Base-by-base conservation (phyloP, 1,139 yeast species). In the Pichia sp. region DNA sequence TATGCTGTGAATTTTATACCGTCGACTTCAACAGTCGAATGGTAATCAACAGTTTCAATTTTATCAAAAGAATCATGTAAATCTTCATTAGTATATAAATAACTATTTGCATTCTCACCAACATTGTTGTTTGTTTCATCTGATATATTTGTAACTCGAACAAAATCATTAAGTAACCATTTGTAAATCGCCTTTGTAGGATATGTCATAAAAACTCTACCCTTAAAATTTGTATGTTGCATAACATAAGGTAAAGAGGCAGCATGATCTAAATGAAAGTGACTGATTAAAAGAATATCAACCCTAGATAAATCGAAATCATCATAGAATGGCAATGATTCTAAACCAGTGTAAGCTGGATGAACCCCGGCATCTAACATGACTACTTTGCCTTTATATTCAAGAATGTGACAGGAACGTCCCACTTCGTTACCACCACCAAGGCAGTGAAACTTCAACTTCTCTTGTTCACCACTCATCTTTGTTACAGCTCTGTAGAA, bases 381-480 rank as follows among this genome's bases (percentile, higher is more conserved):
- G 42, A 92, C 84, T n/a, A 94, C 92, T 61, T 92, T 92, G 50
- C 95, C 96, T 61, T 87, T 89, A 66, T 85, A 90, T 55, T 87
- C 92, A 43, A 92, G 72, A 45, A 92, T 82, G 60, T 92, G 98
- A 61, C 97, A 92, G 39, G 96, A 87, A 50, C 99, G 69, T 6
- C 99, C 99, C 9, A 92, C 99, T 62, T 92, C 99, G 58, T 85
- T 87, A 54, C 98, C 95, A n/a, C 97, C 99, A n/a, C 99, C 99
- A n/a, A 92, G 74, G 30, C 96, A 92, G 50, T 87, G 80, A 68
- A 92, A 92, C 62, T 78, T 53, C 35, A 60, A 42, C 23, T 43
- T 43, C 24, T 51, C 54, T 20, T 40, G 33, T n/a, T 47, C 46
- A 7, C 40, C 37, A 26, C 39, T 39, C 50, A 47, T 47, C 11